These are phyloP conservation scores for Exophiala oligosperma DNA, from an alignment of 2,329 filamentous ascomycete species.

Conservation along the genomic window DNA sequence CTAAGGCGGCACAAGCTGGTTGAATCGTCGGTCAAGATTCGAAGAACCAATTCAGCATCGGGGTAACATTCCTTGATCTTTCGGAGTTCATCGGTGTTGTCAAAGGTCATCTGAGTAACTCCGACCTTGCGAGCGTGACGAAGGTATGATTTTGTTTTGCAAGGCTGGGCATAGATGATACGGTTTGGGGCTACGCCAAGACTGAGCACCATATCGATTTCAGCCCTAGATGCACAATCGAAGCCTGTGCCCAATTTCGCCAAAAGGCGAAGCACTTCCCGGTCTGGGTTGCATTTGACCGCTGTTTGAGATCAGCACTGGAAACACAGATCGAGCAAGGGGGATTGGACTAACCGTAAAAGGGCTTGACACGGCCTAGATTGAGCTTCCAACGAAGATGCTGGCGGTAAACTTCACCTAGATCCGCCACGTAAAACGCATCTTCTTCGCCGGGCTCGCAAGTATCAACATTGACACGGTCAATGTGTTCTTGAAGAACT, in stretches of 20 bases:
- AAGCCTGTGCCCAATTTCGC: conserved; percentile 89
- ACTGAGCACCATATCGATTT: conserved; percentile 88
- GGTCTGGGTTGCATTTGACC: conserved; percentile 98
- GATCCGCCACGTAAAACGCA: conserved; percentile 96
- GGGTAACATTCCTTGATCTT: conserved; percentile 95
- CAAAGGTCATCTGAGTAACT: conserved; percentile 98
- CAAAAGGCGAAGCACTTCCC: conserved; percentile 82
- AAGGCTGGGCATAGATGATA: conserved; percentile 98
- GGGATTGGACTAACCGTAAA: conserved; percentile 70
- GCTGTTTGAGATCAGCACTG: conserved; percentile 51
- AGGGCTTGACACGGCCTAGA: conserved; percentile 87
- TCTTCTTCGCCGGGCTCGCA: conserved; percentile 95
- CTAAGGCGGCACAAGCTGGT: conserved; percentile 91
- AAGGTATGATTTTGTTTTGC: conserved; percentile 98
- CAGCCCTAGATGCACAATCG: conserved; percentile 95
- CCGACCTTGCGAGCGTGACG: conserved; percentile 81
- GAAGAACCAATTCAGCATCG: conserved; percentile 84
- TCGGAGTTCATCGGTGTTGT: conserved; percentile 96
- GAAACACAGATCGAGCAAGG: conserved; percentile 10
- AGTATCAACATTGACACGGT: conserved; percentile 78
- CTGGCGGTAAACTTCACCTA: conserved; percentile 98
- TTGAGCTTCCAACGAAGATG: conserved; percentile 97
- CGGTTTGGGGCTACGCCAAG: conserved; percentile 82
- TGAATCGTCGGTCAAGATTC: conserved; percentile 95
- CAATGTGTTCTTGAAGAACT: conserved; percentile 81